Percentiles rank a stretch among this genome's conserved stretches.
Conservation (phyloP, 2,329 filamentous ascomycete genomes). For the Botryotinia narcissicola region DNA sequence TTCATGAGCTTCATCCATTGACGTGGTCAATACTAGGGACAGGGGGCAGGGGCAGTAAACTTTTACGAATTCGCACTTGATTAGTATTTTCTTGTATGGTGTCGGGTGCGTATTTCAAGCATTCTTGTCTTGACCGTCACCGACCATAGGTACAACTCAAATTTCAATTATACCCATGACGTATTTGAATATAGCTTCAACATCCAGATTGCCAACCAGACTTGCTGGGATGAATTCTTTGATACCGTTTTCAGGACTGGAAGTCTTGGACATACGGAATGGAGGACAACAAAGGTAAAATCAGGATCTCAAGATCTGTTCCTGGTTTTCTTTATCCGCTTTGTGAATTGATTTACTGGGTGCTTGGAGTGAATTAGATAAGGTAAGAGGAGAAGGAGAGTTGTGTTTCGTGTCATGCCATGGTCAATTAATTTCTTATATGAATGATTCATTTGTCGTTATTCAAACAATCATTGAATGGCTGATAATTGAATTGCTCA, state of each 20-base stretch:
- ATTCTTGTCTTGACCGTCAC: neutral
- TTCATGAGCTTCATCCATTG: neutral
- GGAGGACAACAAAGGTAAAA: neutral
- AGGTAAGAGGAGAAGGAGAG: neutral
- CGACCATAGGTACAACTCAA: neutral
- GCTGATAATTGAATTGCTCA: neutral
- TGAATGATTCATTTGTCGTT: conserved; percentile 5
- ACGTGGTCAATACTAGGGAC: neutral
- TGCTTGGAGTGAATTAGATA: neutral
- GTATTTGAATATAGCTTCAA: neutral
- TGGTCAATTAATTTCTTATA: neutral
- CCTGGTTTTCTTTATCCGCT: neutral
- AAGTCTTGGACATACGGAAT: neutral
- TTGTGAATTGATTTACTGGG: neutral
- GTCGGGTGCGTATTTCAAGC: neutral
- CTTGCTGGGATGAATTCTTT: neutral
- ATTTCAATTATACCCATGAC: neutral
- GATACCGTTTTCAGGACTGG: neutral
- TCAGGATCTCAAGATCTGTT: neutral
- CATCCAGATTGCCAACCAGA: neutral
- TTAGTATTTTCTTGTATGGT: too few species aligned
- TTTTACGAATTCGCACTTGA: too few species aligned
- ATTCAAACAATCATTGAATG: neutral
- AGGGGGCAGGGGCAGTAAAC: neutral
- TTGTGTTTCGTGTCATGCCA: neutral